Percentiles rank a stretch among this genome's conserved stretches.
phyloP scores from a whole-genome alignment of 2,329 filamentous ascomycete genomes.

The Pseudogymnoascus sp. region DNA sequence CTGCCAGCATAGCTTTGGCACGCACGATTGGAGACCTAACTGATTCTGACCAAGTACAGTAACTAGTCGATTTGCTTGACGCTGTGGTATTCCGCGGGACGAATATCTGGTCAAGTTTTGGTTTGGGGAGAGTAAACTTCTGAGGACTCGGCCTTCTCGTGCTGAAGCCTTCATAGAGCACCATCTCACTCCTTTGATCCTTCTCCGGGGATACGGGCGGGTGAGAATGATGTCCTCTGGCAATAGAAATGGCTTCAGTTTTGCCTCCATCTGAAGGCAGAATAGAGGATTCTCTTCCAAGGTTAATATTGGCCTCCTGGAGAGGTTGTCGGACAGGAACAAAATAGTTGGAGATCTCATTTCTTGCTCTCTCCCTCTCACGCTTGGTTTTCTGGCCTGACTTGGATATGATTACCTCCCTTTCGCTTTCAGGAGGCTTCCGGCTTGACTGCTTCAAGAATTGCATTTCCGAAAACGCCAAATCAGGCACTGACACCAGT shows the following conservation, averaged over 20 bases:
- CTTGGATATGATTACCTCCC: slow-evolving; percentile 12
- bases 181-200: not conserved
- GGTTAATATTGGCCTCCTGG: not conserved
- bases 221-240: not conserved
- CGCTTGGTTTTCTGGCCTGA: not conserved
- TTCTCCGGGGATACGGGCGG: not conserved
- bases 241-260: not conserved
- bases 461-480: slow-evolving; percentile 44
- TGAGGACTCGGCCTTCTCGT: not conserved
- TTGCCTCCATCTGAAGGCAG: not conserved
- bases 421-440: slow-evolving; percentile 14
- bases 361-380: not conserved
- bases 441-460: slow-evolving; percentile 31
- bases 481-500: slow-evolving; percentile 38
- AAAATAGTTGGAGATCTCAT: slow-evolving; percentile 9
- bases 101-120: not conserved
- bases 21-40: not conserved
- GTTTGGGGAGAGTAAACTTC: not conserved
- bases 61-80: not conserved
- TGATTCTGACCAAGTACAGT: not conserved
- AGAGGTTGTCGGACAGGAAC: not conserved
- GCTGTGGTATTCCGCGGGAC: not conserved
- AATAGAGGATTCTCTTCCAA: not conserved
- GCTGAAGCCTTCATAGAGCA: not conserved
- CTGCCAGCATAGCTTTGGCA: not conserved